Evolutionary conservation across 192 early-diverging fungal species (phyloP).

Genomic region (Podila epigama): DNA sequence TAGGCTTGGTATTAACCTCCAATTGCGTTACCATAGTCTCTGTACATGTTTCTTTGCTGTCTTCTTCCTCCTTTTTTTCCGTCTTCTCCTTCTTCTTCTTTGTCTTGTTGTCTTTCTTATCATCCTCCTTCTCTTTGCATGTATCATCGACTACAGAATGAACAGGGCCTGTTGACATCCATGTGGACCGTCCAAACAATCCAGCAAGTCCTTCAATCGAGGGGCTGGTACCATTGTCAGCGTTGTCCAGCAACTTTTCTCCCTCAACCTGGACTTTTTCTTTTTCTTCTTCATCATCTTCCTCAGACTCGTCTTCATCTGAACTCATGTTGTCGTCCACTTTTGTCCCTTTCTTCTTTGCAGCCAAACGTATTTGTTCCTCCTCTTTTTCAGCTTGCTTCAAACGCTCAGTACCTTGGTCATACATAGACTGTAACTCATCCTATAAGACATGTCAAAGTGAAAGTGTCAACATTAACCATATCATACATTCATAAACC

Average conservation of each 20-base stretch:
- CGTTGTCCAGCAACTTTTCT: neutral
- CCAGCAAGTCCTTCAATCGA: conserved; percentile 25
- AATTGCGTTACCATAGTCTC: no score
- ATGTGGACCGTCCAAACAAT: neutral
- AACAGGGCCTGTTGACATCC: neutral
- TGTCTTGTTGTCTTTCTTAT: neutral
- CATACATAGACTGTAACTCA: conserved; percentile 43
- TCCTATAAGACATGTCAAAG: conserved; percentile 6
- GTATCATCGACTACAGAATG: neutral
- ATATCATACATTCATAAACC: neutral
- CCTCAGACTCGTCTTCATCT: neutral
- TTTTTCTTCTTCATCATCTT: conserved; percentile 25
- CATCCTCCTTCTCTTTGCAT: neutral
- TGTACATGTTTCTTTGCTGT: neutral
- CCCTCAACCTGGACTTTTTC: conserved; percentile 14
- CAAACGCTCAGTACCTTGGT: conserved; percentile 15
- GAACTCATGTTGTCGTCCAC: no score
- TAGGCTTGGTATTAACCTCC: no score
- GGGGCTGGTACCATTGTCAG: neutral
- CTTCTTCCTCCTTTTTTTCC: no score
- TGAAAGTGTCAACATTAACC: neutral
- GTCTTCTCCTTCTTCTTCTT: no score
- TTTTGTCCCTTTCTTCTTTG: no score
- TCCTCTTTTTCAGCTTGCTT: conserved; percentile 11
- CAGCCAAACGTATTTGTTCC: neutral